Evolutionary conservation across 768 basidiomycete genomes (phyloP).

Genomic region (Amanita inopinata): DNA sequence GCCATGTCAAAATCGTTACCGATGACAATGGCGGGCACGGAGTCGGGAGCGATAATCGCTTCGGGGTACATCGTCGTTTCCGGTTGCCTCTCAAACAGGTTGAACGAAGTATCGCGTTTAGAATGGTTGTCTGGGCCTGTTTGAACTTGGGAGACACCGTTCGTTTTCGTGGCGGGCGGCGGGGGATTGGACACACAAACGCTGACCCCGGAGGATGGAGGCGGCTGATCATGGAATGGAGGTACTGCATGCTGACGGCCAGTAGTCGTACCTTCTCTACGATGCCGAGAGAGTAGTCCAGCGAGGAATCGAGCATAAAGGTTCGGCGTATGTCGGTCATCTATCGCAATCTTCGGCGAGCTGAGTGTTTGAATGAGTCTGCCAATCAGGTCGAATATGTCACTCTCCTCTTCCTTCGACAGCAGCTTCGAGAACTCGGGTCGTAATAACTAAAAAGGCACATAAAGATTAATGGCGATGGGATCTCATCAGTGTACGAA

Average conservation of each 20-base stretch:
- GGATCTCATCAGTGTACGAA: constrained; percentile 17
- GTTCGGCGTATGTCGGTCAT: constrained; percentile 73
- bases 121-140: background rate
- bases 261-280: constrained; percentile 54
- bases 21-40: constrained; percentile 33
- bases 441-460: constrained; percentile 44
- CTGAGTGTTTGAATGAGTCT: constrained; percentile 64
- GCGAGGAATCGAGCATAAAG: constrained; percentile 75
- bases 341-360: constrained; percentile 67
- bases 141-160: background rate
- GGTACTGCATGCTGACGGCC: constrained; percentile 45
- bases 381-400: constrained; percentile 65
- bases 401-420: constrained; percentile 50
- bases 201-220: constrained; percentile 2
- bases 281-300: constrained; percentile 57
- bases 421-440: constrained; percentile 64
- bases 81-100: constrained; percentile 10
- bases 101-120: background rate
- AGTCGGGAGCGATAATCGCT: constrained; percentile 31
- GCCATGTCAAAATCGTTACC: constrained; percentile 30
- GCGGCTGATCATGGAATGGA: constrained; percentile 27
- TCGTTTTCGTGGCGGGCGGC: background rate
- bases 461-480: background rate
- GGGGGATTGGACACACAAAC: background rate
- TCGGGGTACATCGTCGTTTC: constrained; percentile 39